Evolutionary conservation across 148 eudicot species (phyloP).

Genomic region (Chenopodium formosanum): DNA sequence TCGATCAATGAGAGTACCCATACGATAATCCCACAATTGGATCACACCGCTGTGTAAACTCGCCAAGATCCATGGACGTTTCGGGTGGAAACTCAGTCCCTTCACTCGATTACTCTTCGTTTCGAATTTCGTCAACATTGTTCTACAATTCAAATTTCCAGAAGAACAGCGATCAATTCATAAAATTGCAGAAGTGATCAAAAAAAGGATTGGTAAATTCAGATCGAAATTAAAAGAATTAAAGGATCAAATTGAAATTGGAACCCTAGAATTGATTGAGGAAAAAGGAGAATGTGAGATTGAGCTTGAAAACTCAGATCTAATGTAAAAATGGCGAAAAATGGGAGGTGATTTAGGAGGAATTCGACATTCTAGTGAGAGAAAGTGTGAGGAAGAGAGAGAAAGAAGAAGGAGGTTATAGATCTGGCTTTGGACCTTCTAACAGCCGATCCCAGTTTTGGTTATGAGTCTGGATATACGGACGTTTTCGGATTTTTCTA

Average conservation of each 20-base stretch:
- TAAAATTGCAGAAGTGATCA: background rate
- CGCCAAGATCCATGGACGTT: conserved; percentile 82
- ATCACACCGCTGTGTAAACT: conserved; percentile 79
- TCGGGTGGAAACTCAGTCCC: conserved; percentile 69
- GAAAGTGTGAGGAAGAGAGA: background rate
- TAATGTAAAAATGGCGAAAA: background rate
- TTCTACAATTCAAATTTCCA: background rate
- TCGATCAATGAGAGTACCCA: conserved; percentile 78
- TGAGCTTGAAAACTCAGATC: conserved; percentile 20
- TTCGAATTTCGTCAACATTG: conserved; percentile 81
- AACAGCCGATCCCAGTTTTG: background rate
- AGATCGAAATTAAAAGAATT: background rate
- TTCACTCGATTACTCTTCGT: conserved; percentile 85
- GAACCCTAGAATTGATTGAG: conserved; percentile 18
- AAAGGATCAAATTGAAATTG: no score
- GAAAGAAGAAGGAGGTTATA: background rate
- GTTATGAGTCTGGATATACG: background rate
- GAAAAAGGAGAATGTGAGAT: background rate
- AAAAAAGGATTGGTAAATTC: background rate
- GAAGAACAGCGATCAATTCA: conserved; percentile 1
- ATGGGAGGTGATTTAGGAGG: conserved; percentile 8
- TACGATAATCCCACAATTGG: conserved; percentile 81
- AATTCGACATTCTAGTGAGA: conserved; percentile 12
- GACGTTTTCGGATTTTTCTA: no score
- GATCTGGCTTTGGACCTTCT: background rate